Percentiles rank a stretch among this genome's conserved stretches.
Conservation (phyloP, 495 filamentous ascomycete species). For the Daldinia childiae region DNA sequence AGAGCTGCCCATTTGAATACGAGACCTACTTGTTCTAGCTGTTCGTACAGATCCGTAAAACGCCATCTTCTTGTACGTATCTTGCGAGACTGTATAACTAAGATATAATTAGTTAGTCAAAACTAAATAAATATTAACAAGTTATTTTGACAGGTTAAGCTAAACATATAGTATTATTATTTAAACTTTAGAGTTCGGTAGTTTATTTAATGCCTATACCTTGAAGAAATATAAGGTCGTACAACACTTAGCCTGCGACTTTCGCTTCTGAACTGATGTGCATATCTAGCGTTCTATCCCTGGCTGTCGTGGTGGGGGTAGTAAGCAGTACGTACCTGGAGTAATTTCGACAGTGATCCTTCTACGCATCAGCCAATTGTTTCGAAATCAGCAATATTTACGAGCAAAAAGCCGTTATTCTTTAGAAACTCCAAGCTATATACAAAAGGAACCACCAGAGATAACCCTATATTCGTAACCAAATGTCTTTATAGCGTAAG, state of each 20-base stretch:
- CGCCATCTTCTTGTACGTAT: neutral
- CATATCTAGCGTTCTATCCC: slow-evolving; percentile 13
- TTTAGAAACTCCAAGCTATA: neutral
- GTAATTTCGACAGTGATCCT: slow-evolving; percentile 11
- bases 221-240: neutral
- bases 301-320: slow-evolving; percentile 11
- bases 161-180: neutral
- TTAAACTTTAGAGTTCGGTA: neutral
- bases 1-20: slow-evolving; percentile 6
- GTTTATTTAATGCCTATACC: no score
- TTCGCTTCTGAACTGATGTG: neutral
- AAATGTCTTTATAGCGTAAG: neutral
- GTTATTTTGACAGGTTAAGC: neutral
- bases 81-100: neutral
- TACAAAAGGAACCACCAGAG: neutral
- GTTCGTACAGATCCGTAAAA: neutral
- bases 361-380: neutral
- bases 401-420: neutral
- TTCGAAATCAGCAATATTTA: neutral
- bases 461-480: neutral
- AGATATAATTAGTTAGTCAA: neutral
- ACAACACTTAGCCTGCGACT: neutral
- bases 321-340: slow-evolving; percentile 1
- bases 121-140: neutral
- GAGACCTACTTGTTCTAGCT: neutral